A percentile compares a stretch with the other conserved stretches of the same genome.
phyloP scores from a whole-genome alignment of 768 basidiomycete species.

The Mycena filopes region DNA sequence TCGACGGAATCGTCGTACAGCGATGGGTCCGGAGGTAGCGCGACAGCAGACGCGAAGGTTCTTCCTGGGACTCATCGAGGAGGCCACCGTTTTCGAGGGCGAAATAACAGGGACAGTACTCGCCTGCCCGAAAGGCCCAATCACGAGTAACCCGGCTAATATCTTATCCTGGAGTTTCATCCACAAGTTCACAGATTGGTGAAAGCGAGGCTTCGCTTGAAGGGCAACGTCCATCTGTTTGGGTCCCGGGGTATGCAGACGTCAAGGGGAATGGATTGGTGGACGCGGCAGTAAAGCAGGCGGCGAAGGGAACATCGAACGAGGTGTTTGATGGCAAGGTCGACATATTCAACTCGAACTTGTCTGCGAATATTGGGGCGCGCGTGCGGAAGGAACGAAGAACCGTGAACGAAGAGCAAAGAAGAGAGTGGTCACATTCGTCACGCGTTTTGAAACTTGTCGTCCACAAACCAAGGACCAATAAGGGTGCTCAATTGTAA shows the following conservation, averaged over 20 bases:
- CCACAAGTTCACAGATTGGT: too few relatives aligned
- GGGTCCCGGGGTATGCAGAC: too few relatives aligned
- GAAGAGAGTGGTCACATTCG: neutral
- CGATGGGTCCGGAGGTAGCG: slow-evolving; percentile 26
- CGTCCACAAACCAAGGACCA: too few relatives aligned
- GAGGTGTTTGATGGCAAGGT: neutral
- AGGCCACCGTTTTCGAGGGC: slow-evolving; percentile 33
- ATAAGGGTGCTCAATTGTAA: too few relatives aligned
- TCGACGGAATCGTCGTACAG: slow-evolving; percentile 6
- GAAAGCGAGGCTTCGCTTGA: too few relatives aligned
- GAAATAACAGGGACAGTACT: slow-evolving; percentile 29
- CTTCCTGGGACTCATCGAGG: neutral
- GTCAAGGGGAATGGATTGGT: too few relatives aligned
- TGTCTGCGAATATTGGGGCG: slow-evolving; percentile 15
- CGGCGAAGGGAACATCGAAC: slow-evolving; percentile 15
- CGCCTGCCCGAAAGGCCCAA: neutral
- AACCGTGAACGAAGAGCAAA: neutral
- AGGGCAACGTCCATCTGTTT: too few relatives aligned
- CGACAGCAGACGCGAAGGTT: neutral
- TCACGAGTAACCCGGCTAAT: neutral
- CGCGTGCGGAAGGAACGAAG: slow-evolving; percentile 4
- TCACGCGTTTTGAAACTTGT: neutral
- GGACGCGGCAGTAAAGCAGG: slow-evolving; percentile 16
- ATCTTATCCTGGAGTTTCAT: slow-evolving; percentile 6
- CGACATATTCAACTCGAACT: neutral